These are phyloP conservation scores for Hypoxylon subgilvum DNA, from an alignment of 495 filamentous ascomycete genomes.

Conservation along the genomic window DNA sequence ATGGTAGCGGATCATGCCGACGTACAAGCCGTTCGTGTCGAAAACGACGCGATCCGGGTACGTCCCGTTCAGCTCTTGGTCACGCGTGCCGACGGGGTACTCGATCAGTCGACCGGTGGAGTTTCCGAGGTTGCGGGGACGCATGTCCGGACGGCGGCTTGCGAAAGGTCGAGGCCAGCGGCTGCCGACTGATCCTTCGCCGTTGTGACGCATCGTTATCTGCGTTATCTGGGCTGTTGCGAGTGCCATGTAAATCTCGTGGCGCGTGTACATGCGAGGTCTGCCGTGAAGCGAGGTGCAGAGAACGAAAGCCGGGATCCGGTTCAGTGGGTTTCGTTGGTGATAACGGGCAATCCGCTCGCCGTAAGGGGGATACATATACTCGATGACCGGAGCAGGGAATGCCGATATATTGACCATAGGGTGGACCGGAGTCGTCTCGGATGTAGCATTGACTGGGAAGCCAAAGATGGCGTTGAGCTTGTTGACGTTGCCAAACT, in stretches of 20 bases:
- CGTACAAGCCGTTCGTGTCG: no score
- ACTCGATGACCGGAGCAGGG: no score
- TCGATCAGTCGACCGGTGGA: no score
- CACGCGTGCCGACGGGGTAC: no score
- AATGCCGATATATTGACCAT: not conserved
- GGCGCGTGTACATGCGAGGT: not conserved
- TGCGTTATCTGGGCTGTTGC: not conserved
- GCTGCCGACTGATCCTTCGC: not conserved
- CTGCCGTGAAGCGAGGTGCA: not conserved
- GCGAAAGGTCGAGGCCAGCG: conserved; percentile 3
- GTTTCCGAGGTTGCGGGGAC: no score
- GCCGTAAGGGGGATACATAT: no score
- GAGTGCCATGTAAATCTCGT: not conserved
- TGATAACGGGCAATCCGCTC: no score
- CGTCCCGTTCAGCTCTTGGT: no score
- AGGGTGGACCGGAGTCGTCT: not conserved
- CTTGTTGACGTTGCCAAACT: no score
- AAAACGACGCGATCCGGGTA: no score
- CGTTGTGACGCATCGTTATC: not conserved
- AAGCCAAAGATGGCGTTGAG: not conserved
- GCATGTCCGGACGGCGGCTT: no score
- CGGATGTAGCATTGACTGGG: not conserved
- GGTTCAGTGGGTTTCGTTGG: not conserved
- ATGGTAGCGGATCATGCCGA: no score
- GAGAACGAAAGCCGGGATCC: not conserved